Percentiles rank a stretch among this genome's conserved stretches.
phyloP scores from a whole-genome alignment of 225 moss, liverwort and hornwort genomes.

The Neckera pumila region DNA sequence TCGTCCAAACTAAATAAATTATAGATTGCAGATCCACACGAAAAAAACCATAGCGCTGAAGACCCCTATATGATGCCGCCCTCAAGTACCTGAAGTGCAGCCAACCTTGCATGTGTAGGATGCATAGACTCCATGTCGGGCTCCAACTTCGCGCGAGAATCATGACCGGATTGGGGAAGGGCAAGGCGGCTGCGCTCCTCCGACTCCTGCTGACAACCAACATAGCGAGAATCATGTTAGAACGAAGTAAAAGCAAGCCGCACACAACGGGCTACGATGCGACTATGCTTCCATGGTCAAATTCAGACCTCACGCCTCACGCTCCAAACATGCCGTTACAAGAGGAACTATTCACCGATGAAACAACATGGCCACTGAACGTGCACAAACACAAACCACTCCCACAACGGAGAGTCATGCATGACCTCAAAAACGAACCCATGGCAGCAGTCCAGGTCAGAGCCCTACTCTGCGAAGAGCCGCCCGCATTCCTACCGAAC shows the following conservation, averaged over 20 bases:
- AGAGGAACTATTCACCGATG: not conserved
- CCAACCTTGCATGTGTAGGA: constrained; percentile 2
- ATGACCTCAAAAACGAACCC: not conserved
- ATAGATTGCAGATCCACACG: not conserved
- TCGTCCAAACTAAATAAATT: not conserved
- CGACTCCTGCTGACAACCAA: constrained; percentile 49
- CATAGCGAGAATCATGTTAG: not conserved
- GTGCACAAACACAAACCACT: not conserved
- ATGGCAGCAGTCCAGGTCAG: not conserved
- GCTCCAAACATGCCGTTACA: not conserved
- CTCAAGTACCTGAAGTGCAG: constrained; percentile 24
- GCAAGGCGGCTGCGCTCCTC: constrained; percentile 64
- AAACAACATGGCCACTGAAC: not conserved
- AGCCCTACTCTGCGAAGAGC: constrained; percentile 48
- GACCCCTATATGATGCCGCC: not conserved
- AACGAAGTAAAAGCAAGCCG: not conserved
- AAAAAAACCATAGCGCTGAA: not conserved
- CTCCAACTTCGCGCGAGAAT: constrained; percentile 18
- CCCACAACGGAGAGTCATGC: not conserved
- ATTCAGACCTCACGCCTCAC: not conserved
- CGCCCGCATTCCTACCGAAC: constrained; percentile 38
- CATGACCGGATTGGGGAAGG: constrained; percentile 19
- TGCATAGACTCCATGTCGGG: constrained; percentile 29
- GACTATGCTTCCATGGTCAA: not conserved
- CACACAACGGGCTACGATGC: not conserved